Base-by-base conservation (phyloP, 179 eudicot genomes). In the Amaranthus tricolor region DNA sequence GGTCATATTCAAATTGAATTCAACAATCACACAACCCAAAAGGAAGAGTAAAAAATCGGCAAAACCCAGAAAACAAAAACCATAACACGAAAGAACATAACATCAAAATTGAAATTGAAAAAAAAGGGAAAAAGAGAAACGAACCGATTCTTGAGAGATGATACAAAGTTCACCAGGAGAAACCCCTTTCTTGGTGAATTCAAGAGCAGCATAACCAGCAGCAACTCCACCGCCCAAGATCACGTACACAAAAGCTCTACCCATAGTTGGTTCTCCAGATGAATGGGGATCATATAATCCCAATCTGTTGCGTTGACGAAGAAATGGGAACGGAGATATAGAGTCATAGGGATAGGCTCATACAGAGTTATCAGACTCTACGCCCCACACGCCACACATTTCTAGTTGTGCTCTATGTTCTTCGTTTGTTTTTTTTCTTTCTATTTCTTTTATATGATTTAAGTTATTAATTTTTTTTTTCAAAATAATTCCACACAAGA, bases 131-230 rank as follows among this genome's bases (percentile, higher is more conserved):
- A 74, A 43, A 6, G 76, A 69, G 51, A 69, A 11, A 19, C 57
- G 14, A 84, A 89, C 98, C 71, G 97, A 74, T 86, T 93, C 97
- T 80, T 93, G 86, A 58, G 98, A 91, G 75, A 93, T 91, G 88
- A 93, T 91, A 68, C 98, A 93, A 60, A 93, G 96, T 80, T 93
- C 96, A 54, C 98, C 98, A 58, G 84, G 85, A 76, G 91, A 83
- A 47, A 93, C 89, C 5, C 93, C 95, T 21, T 79, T 72, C 45
- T 75, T 84, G 31, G 84, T 77, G 82, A 93, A 91, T 83, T 93
- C 93, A 76, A 88, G 95, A 75, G 98, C 93, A 2, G 98, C 98
- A 66, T 91, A 93, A 4, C 98, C 98, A 85, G 97, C 98, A 53
- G 95, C 93, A 1, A 93, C 98, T 31, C 98, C 98, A 65, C 98